Base-by-base conservation (phyloP, 306 rosid genomes). In the Pueraria montana region DNA sequence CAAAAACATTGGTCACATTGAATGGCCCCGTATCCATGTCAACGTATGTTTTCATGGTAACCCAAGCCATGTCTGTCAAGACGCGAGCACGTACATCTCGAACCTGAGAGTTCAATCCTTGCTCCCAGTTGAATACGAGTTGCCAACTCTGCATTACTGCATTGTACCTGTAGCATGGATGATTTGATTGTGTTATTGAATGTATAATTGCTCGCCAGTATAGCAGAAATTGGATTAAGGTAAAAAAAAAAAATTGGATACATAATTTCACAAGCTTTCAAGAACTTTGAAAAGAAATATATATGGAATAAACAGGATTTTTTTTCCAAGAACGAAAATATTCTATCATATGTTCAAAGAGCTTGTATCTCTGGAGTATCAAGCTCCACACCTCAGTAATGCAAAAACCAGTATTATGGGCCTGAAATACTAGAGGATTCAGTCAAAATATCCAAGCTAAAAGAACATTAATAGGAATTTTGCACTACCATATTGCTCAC, bases 61-160 rank as follows among this genome's bases (percentile, higher is more conserved):
- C 97, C 99, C 99, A 96, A 68, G 99, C 99, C 93, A 92, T 89
- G 74, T 94, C 98, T 20, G 97, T 53, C 78, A 92, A 88, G 3
- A 96, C 97, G 14, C 99, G 93, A 26, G 93, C 92, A 48, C 97
- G 91, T 30, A 92, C 97, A 53, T 96, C 98, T 58, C 97, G 92
- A 70, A 96, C 89, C 87, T 96, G 97, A 84, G 90, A 89, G 91
- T 94, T 92, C 81, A 91, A 78, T 34, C 91, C 98, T 73, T 91
- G 97, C 78, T 91, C 97, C 99, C 99, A 96, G 87, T 79, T 87
- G 89, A 96, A 94, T 9, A 90, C 87, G 30, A 94, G 80, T 78
- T 94, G 97, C 99, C 98, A 96, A 84, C 97, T 89, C 84, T 88
- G 96, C 83, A 96, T 78, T 63, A 96, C 98, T 12, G 90, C 89